Percentiles rank a stretch among this genome's conserved stretches.
Conservation (phyloP, 2,329 filamentous ascomycete species). For the Penicillium brevicompactum region DNA sequence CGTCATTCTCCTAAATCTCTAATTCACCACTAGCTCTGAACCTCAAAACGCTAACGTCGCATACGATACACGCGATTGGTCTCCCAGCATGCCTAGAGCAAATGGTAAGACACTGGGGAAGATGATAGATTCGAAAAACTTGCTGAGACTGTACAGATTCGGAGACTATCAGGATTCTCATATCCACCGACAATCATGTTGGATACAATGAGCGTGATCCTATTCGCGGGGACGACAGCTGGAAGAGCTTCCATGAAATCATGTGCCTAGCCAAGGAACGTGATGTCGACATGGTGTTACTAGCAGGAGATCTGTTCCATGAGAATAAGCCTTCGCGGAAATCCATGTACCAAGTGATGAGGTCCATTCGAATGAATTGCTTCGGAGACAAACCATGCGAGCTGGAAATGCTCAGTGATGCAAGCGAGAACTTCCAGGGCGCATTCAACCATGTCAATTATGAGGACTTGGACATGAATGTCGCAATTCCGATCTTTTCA, state of each 20-base stretch:
- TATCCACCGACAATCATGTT: slow-evolving; percentile 97
- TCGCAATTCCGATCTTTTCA: slow-evolving; percentile 95
- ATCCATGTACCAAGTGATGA: slow-evolving; percentile 96
- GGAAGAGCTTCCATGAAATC: slow-evolving; percentile 93
- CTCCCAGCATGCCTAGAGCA: slow-evolving; percentile 26
- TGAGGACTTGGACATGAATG: slow-evolving; percentile 94
- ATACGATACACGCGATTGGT: not conserved
- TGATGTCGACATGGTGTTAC: slow-evolving; percentile 97
- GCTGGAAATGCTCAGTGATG: slow-evolving; percentile 91
- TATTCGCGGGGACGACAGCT: slow-evolving; percentile 94
- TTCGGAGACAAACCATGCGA: slow-evolving; percentile 94
- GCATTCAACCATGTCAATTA: slow-evolving; percentile 96
- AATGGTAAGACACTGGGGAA: slow-evolving; percentile 27
- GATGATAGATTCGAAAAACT: not conserved
- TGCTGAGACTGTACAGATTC: slow-evolving; percentile 46
- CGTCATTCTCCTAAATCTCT: not conserved
- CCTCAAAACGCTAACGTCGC: not conserved
- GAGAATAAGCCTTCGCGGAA: slow-evolving; percentile 97
- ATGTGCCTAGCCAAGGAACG: slow-evolving; percentile 82
- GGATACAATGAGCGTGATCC: slow-evolving; percentile 92
- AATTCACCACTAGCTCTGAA: not conserved
- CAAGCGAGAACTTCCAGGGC: slow-evolving; percentile 84
- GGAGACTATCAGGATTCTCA: slow-evolving; percentile 90
- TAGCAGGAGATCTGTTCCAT: slow-evolving; percentile 94
- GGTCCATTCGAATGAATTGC: slow-evolving; percentile 88